Conservation (phyloP, 2,329 filamentous ascomycete species). For the Diaporthe aspalathi region DNA sequence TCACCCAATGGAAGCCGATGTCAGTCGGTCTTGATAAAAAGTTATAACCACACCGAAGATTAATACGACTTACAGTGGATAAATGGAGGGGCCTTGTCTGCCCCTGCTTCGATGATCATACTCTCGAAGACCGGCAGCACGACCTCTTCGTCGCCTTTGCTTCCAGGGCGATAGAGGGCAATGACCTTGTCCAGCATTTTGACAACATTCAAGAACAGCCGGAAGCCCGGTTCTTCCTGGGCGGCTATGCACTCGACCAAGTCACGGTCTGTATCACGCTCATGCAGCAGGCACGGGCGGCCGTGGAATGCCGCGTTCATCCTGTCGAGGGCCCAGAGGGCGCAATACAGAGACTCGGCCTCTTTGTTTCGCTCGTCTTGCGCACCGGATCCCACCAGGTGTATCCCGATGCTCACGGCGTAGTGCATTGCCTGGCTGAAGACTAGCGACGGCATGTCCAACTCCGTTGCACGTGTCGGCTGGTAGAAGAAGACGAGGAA, state of each 20-base stretch:
- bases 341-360: slow-evolving; percentile 65
- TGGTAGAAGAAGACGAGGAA: slow-evolving; percentile 70
- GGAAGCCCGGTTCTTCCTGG: slow-evolving; percentile 64
- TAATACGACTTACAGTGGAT: slow-evolving; percentile 56
- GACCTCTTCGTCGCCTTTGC: slow-evolving; percentile 57
- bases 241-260: slow-evolving; percentile 62
- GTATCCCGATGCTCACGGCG: slow-evolving; percentile 66
- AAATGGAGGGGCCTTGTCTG: slow-evolving; percentile 59
- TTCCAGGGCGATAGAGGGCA: slow-evolving; percentile 68
- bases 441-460: slow-evolving; percentile 65
- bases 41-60: no score
- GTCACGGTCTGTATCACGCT: slow-evolving; percentile 68
- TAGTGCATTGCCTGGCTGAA: slow-evolving; percentile 67
- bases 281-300: slow-evolving; percentile 69
- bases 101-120: slow-evolving; percentile 66
- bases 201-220: slow-evolving; percentile 66
- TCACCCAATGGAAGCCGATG: not conserved
- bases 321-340: slow-evolving; percentile 70
- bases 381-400: slow-evolving; percentile 54
- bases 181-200: slow-evolving; percentile 69
- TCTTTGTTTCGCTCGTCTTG: slow-evolving; percentile 51
- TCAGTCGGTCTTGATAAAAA: not conserved
- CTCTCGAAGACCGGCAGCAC: slow-evolving; percentile 68
- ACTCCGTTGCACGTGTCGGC: slow-evolving; percentile 63
- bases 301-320: slow-evolving; percentile 71